phyloP scores from a whole-genome alignment of 352 stramenopile genomes.

The Blastocystis sp. region DNA sequence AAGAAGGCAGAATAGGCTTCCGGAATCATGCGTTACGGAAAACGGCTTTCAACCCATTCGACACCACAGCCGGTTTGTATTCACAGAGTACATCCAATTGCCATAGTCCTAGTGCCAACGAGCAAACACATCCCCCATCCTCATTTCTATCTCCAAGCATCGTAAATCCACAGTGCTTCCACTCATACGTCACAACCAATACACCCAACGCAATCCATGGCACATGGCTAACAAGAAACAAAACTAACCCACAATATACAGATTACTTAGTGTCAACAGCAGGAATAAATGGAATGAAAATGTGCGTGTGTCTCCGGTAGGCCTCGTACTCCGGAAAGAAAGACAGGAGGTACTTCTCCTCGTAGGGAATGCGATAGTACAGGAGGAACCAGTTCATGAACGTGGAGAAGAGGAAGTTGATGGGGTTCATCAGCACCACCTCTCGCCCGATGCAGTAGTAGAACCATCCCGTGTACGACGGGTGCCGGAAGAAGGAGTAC shows the following conservation, averaged over 20 bases:
- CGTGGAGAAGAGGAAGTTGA: constrained; percentile 10
- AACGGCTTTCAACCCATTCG: no score
- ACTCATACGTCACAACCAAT: neutral
- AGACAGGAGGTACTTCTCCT: constrained; percentile 60
- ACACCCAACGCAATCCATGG: neutral
- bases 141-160: no score
- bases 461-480: constrained; percentile 67
- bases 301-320: constrained; percentile 31
- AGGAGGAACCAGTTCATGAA: constrained; percentile 20
- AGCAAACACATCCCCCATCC: no score
- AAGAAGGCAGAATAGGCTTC: no score
- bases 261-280: neutral
- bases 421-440: constrained; percentile 37
- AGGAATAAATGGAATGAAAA: constrained; percentile 58
- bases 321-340: constrained; percentile 63
- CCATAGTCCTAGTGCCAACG: no score
- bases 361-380: constrained; percentile 58
- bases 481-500: constrained; percentile 60
- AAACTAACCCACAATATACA: constrained; percentile 7
- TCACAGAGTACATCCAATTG: no score
- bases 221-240: neutral
- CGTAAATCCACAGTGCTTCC: neutral
- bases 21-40: no score
- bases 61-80: no score
- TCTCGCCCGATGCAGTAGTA: constrained; percentile 62